Percentiles rank a stretch among this genome's conserved stretches.
These are phyloP conservation scores for Candida caryicola DNA, from an alignment of 805 yeast species.

Conservation along the genomic window DNA sequence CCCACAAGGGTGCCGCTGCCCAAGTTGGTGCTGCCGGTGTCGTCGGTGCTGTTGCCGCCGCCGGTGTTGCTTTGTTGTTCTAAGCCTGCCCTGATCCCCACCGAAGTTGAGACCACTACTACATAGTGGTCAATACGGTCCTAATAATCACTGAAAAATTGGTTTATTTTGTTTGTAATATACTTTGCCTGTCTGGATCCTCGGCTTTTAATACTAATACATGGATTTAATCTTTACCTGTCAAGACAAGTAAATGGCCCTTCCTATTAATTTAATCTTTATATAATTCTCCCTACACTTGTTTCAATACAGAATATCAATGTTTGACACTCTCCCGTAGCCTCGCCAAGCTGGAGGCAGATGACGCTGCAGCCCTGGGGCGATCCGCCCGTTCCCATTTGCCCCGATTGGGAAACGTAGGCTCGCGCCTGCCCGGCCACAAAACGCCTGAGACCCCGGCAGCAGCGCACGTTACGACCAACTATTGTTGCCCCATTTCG, in stretches of 20 bases:
- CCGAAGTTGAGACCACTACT: neutral
- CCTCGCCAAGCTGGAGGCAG: too few species aligned
- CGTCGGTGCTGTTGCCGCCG: slow-evolving; percentile 82
- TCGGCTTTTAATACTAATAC: neutral
- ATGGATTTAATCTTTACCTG: neutral
- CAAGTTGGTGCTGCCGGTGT: slow-evolving; percentile 53
- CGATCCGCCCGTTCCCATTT: too few species aligned
- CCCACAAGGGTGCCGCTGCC: slow-evolving; percentile 47
- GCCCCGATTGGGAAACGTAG: too few species aligned
- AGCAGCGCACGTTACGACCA: too few species aligned
- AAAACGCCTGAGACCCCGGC: too few species aligned
- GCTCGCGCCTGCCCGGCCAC: too few species aligned
- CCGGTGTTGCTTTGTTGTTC: slow-evolving; percentile 64
- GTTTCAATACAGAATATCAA: neutral
- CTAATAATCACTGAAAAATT: neutral
- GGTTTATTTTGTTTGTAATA: neutral
- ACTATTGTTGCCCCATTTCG: too few species aligned
- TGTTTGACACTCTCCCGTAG: neutral
- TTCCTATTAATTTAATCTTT: neutral
- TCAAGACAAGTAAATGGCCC: neutral
- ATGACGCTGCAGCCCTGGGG: too few species aligned
- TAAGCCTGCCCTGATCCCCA: slow-evolving; percentile 14
- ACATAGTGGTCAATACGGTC: neutral
- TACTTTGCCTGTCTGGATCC: neutral
- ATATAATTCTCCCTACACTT: neutral